A percentile compares a stretch with the other conserved stretches of the same genome.
These are phyloP conservation scores for Metschnikowia shivogae DNA, from an alignment of 805 yeast genomes.

Conservation along the genomic window DNA sequence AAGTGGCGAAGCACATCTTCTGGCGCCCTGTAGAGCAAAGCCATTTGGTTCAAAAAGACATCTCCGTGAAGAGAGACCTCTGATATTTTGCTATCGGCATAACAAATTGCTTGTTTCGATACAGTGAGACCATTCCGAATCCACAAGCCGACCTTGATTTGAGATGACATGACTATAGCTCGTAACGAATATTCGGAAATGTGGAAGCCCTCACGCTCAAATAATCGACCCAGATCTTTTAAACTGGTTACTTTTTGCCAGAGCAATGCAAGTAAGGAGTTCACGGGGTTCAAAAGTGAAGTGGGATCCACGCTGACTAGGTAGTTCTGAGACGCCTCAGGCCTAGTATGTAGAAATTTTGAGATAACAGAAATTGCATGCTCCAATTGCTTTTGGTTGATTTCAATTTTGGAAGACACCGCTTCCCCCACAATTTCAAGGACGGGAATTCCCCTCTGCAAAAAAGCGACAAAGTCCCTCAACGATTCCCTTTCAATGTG, in stretches of 20 bases:
- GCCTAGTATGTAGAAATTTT: conserved; percentile 28
- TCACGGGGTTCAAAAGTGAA: conserved; percentile 58
- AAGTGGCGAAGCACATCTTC: conserved; percentile 33
- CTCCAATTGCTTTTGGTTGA: conserved; percentile 32
- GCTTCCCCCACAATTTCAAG: conserved; percentile 40
- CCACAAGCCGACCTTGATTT: conserved; percentile 66
- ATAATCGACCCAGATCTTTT: not conserved
- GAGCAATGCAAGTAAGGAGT: conserved; percentile 49
- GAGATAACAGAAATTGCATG: conserved; percentile 30
- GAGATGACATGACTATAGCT: conserved; percentile 57
- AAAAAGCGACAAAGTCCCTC: conserved; percentile 44
- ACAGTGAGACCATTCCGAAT: conserved; percentile 64
- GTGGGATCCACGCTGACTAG: conserved; percentile 47
- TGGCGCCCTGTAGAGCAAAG: conserved; percentile 37
- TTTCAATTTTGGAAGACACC: conserved; percentile 27
- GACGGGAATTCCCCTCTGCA: conserved; percentile 44
- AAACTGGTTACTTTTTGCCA: conserved; percentile 28
- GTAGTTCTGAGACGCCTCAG: conserved; percentile 24
- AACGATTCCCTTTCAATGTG: conserved; percentile 60
- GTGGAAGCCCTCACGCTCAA: conserved; percentile 16
- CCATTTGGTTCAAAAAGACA: conserved; percentile 44
- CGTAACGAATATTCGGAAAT: conserved; percentile 58
- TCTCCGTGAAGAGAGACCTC: conserved; percentile 42
- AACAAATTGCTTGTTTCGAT: conserved; percentile 47
- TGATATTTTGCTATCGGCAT: conserved; percentile 39